phyloP scores from a whole-genome alignment of 2,329 filamentous ascomycete genomes.

The Botrytis porri region DNA sequence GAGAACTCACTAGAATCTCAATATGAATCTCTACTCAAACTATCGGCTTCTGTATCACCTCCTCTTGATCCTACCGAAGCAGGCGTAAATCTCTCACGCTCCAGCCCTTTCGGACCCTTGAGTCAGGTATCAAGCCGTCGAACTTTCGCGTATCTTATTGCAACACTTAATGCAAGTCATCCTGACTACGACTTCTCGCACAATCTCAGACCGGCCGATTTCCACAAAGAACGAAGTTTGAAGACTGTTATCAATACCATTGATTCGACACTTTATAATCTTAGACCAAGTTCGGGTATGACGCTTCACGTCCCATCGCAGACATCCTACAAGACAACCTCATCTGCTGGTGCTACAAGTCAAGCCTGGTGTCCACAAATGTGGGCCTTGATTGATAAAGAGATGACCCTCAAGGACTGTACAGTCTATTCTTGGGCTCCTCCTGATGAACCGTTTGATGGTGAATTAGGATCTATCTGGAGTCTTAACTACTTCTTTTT shows the following conservation, averaged over 20 bases:
- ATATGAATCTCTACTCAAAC: constrained; percentile 81
- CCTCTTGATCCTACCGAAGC: constrained; percentile 70
- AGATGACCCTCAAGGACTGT: constrained; percentile 90
- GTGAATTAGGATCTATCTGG: constrained; percentile 92
- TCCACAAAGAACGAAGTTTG: constrained; percentile 77
- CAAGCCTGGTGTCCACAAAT: constrained; percentile 83
- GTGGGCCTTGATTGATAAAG: constrained; percentile 89
- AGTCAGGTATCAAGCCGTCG: constrained; percentile 84
- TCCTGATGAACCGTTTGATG: constrained; percentile 84
- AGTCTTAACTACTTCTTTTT: constrained; percentile 97
- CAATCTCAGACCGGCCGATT: constrained; percentile 83
- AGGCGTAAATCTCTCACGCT: constrained; percentile 71
- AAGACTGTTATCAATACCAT: constrained; percentile 81
- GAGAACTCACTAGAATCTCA: constrained; percentile 87
- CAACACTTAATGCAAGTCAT: constrained; percentile 93
- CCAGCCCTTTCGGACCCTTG: constrained; percentile 88
- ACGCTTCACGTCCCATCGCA: constrained; percentile 40
- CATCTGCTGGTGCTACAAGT: constrained; percentile 44
- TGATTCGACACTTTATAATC: constrained; percentile 82
- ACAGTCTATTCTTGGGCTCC: constrained; percentile 87
- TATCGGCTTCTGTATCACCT: constrained; percentile 84
- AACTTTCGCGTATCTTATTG: constrained; percentile 94
- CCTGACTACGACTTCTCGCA: constrained; percentile 97
- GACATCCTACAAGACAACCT: constrained; percentile 40
- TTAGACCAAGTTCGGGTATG: constrained; percentile 62